Evolutionary conservation across 805 yeast species (phyloP), one percentile per base, ranked within the genome.

Genomic region (Candida tallmaniae): DNA sequence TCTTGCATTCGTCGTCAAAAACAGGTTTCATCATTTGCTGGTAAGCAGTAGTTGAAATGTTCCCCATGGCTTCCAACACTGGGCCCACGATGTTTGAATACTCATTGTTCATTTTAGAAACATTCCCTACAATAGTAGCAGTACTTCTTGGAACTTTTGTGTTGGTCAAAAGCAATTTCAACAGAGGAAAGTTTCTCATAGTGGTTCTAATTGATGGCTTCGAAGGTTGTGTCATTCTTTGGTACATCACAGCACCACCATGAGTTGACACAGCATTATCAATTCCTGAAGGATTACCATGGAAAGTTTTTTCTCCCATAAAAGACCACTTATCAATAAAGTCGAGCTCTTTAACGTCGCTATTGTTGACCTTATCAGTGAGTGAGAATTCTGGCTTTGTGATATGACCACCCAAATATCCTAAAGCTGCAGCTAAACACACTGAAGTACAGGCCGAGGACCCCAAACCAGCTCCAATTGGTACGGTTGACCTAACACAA

Each of bases 391-490:
- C 22, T 3, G 82, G 74, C 2, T 50, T 46, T 3, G 45, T 32
- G 12, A 83, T 62, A 42, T 74, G 78, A 3, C 74, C 74, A 0
- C 85, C 83, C 15, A 81, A 52, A 22, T 75, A 59, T 3, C 80
- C 62, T 52, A 90, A 65, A 0, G 93, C 94, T 11, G 90, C 65
- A 0, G 95, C 74, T 23, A 93, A 54, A 50, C 93, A 80, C 3
- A 93, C 97, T 1, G 94, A 76, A 12, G 86, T 74, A 2, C 96
- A 79, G 0, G 97, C 97, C 29, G 95, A 84, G 1, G 96, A 85
- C 0, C 98, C 98, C 31, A 93, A 69, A 0, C 98, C 98, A 1
- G 98, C 97, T 25, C 98, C 97, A 31, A 90, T 82, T 1, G 98
- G 98, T 32, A 89, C 64, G 1, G 95, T 80, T 1, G 96, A 85